Conservation (phyloP, 2,329 filamentous ascomycete species). For the Venturiaceae sp. region DNA sequence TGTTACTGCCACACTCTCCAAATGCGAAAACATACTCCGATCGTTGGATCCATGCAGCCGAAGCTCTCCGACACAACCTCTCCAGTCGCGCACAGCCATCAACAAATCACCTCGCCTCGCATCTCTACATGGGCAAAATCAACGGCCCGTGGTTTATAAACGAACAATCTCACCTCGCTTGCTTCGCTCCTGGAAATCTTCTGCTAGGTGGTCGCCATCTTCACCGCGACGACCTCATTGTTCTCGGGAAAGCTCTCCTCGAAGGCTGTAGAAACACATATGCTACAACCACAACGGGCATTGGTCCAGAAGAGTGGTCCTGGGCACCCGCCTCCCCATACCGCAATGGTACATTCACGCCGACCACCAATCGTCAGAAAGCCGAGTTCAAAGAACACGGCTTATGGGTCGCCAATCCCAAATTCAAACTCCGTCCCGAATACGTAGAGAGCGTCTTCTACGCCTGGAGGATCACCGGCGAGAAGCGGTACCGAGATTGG, state of each 20-base stretch:
- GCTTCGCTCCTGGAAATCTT: conserved; percentile 28
- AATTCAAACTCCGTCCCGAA: conserved; percentile 27
- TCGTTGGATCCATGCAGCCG: conserved; percentile 23
- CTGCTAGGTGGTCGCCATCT: conserved; percentile 27
- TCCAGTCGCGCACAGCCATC: conserved; percentile 25
- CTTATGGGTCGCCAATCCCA: conserved; percentile 23
- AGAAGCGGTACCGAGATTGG: conserved; percentile 28
- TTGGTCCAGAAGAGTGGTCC: conserved; percentile 27
- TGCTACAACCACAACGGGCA: conserved; percentile 24
- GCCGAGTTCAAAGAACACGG: conserved; percentile 20
- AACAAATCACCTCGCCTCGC: conserved; percentile 22
- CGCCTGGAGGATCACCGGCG: conserved; percentile 29
- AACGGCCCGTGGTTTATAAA: conserved; percentile 24
- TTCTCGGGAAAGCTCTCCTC: conserved; percentile 28
- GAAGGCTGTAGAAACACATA: conserved; percentile 30
- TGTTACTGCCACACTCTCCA: conserved; percentile 25
- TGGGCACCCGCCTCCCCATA: conserved; percentile 28
- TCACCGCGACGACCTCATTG: conserved; percentile 20
- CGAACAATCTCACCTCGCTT: conserved; percentile 27
- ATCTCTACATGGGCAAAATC: conserved; percentile 27
- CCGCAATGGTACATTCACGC: conserved; percentile 19
- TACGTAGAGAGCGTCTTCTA: conserved; percentile 31
- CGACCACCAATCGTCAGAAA: conserved; percentile 17
- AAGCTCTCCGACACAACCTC: conserved; percentile 25
- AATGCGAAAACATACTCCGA: conserved; percentile 22